Evolutionary conservation across 2,329 filamentous ascomycete genomes (phyloP).

Genomic region (Magnaporthales sp.): DNA sequence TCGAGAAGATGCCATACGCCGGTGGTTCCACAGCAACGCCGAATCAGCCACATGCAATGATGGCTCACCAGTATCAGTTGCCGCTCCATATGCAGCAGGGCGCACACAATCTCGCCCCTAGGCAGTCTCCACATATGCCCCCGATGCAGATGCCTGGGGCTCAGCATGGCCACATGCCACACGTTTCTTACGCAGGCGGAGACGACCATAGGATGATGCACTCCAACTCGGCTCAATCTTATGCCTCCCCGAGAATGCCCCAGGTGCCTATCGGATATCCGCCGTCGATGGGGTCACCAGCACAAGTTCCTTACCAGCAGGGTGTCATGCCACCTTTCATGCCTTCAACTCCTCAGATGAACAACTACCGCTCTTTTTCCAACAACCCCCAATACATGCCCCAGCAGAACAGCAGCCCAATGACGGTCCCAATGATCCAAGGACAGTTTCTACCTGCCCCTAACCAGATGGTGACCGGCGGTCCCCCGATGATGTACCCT

Average conservation of each 20-base stretch:
- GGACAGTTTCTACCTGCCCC: conserved; percentile 67
- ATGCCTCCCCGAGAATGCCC: conserved; percentile 72
- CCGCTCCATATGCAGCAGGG: conserved; percentile 75
- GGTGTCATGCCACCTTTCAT: conserved; percentile 64
- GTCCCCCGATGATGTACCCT: conserved; percentile 79
- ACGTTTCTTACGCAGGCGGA: conserved; percentile 54
- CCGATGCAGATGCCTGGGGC: conserved; percentile 70
- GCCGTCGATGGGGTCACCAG: conserved; percentile 57
- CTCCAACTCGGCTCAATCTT: conserved; percentile 73
- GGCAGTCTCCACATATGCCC: conserved; percentile 66
- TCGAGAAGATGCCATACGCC: conserved; percentile 58
- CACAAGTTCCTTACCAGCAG: conserved; percentile 63
- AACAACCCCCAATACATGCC: conserved; percentile 65
- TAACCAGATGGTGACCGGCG: conserved; percentile 58
- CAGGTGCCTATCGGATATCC: conserved; percentile 61
- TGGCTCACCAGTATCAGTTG: conserved; percentile 76
- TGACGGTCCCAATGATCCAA: conserved; percentile 78
- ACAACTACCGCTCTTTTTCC: conserved; percentile 61
- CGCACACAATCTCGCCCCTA: conserved; percentile 56
- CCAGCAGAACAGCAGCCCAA: conserved; percentile 47
- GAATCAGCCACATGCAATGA: conserved; percentile 59
- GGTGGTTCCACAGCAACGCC: conserved; percentile 56
- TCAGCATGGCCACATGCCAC: conserved; percentile 59
- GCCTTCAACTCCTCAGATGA: conserved; percentile 62
- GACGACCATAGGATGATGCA: conserved; percentile 86